Conservation (phyloP, 768 basidiomycete species). For the Psilocybe azurescens region DNA sequence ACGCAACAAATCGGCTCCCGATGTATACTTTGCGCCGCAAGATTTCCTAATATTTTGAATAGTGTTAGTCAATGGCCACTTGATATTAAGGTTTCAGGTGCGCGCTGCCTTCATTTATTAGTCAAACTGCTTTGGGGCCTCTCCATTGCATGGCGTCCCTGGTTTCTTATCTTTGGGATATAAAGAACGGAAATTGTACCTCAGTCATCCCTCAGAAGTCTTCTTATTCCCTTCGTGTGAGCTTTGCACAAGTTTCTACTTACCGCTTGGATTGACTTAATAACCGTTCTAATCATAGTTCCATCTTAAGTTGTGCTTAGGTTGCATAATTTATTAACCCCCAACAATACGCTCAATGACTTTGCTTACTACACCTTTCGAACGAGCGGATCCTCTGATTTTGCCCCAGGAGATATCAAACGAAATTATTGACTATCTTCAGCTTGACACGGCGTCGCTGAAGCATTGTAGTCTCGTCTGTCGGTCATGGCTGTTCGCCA, state of each 20-base stretch:
- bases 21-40: background rate
- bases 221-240: background rate
- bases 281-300: background rate
- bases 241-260: background rate
- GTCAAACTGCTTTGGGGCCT: no score
- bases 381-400: background rate
- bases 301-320: background rate
- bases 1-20: background rate
- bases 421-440: conserved; percentile 14
- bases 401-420: conserved; percentile 19
- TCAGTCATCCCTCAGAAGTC: background rate
- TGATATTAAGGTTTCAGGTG: no score
- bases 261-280: background rate
- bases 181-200: no score
- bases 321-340: background rate
- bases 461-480: conserved; percentile 22
- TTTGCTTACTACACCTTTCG: background rate
- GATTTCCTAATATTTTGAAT: background rate
- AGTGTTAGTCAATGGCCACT: no score
- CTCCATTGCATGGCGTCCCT: no score
- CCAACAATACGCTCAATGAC: background rate
- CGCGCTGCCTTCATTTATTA: no score
- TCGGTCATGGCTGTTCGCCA: conserved; percentile 14
- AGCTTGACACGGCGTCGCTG: conserved; percentile 5
- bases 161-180: no score